Evolutionary conservation across 2,329 filamentous ascomycete genomes (phyloP).

Genomic region (Lecanicillium sp.): DNA sequence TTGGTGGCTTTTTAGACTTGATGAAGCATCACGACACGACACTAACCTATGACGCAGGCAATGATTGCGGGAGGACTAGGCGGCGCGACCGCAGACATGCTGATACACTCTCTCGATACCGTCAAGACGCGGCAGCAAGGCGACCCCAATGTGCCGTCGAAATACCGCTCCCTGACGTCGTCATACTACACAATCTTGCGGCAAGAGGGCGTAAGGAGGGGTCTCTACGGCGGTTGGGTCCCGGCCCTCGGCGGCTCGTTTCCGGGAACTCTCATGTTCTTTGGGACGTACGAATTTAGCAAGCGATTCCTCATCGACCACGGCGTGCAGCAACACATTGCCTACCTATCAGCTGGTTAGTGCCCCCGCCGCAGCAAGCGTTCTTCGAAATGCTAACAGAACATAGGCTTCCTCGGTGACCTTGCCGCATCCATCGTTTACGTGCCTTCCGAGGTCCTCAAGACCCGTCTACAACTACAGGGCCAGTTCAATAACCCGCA

Average conservation of each 20-base stretch:
- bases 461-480: slow-evolving; percentile 93
- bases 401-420: slow-evolving; percentile 80
- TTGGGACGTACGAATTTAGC: slow-evolving; percentile 92
- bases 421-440: slow-evolving; percentile 88
- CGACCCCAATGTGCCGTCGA: slow-evolving; percentile 86
- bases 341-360: slow-evolving; percentile 78
- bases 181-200: slow-evolving; percentile 91
- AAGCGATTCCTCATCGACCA: slow-evolving; percentile 83
- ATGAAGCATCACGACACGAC: neutral
- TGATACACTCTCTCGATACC: slow-evolving; percentile 98
- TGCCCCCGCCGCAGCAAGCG: slow-evolving; percentile 2
- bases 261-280: slow-evolving; percentile 89
- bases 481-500: slow-evolving; percentile 92
- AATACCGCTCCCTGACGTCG: slow-evolving; percentile 82
- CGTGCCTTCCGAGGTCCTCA: slow-evolving; percentile 94
- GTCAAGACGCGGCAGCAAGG: slow-evolving; percentile 98
- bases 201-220: slow-evolving; percentile 80
- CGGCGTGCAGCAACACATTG: slow-evolving; percentile 73
- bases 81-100: slow-evolving; percentile 87
- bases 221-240: slow-evolving; percentile 88
- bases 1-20: neutral
- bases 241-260: slow-evolving; percentile 91
- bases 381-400: slow-evolving; percentile 1
- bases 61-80: slow-evolving; percentile 95
- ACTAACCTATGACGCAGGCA: slow-evolving; percentile 46